Base-by-base conservation (phyloP, 441 rosid genomes). In the Euphorbia corollata region DNA sequence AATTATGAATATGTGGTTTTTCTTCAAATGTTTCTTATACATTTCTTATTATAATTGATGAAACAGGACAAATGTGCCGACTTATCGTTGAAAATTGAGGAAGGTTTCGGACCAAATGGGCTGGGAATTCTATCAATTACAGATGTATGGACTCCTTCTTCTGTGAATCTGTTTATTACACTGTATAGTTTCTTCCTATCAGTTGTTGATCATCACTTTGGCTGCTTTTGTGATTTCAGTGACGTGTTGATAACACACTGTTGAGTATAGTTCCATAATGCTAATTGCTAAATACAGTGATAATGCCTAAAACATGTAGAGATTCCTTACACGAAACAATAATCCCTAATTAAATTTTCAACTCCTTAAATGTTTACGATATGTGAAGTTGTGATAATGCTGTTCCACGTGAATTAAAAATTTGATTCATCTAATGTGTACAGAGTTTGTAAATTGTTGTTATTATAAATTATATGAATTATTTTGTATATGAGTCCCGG, bases 31-130 rank as follows among this genome's bases (percentile, higher is more conserved):
- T 23, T 32, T 41, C 71, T 39, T 18, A 50, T 2, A 34, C 68
- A 5, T 61, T 39, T 63, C 5, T 68, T 62, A 64, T 68, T 65
- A 38, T 3, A 64, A 64, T 63, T 76, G 74, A 36, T 74, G 75
- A 54, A 73, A 71, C 75, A 90, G 97, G 93, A 93, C 75, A 84
- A 65, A 73, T 62, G 69, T 47, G 71, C 79, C 57, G 90, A 89
- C 73, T 78, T 91, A 71, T 86, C 95, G 13, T 54, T 16, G 70
- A 86, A 82, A 84, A 91, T 93, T 69, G 93, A 84, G 76, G 75
- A 85, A 79, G 99, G 93, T 38, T 86, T 93, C 62, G 97, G 99
- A 78, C 89, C 93, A 22, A 80, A 81, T 59, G 99, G 95, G 34
- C 86, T 89, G 39, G 97, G 96, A 63, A 91, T 93, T 71, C 76